Conservation (phyloP, 2,329 filamentous ascomycete genomes). For the Fusarium xyrophilum region DNA sequence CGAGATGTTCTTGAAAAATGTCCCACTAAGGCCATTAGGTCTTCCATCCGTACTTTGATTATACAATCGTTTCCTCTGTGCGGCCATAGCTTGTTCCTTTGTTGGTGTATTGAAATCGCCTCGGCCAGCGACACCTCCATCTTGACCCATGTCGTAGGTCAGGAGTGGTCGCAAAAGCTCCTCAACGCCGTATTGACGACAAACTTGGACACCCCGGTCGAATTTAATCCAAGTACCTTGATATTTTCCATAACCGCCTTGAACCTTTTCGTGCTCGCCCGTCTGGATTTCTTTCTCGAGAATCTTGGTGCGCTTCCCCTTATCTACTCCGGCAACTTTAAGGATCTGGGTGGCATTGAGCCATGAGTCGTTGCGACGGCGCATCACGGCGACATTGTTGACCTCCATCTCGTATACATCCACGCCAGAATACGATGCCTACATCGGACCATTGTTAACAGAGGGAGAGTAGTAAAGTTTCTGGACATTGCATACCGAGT, state of each 20-base stretch:
- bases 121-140: constrained; percentile 73
- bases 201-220: constrained; percentile 89
- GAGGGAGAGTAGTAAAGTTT: constrained; percentile 1
- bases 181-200: constrained; percentile 79
- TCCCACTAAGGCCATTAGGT: constrained; percentile 73
- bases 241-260: constrained; percentile 98
- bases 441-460: constrained; percentile 25
- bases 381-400: constrained; percentile 92
- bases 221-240: constrained; percentile 99
- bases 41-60: constrained; percentile 72
- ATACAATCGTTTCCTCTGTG: constrained; percentile 90
- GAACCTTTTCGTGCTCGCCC: constrained; percentile 97
- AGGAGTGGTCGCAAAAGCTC: constrained; percentile 76
- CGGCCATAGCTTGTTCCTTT: constrained; percentile 98
- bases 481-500: constrained; percentile 58
- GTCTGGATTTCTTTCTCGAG: constrained; percentile 97
- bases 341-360: constrained; percentile 98
- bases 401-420: constrained; percentile 99
- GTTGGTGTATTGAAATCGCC: constrained; percentile 91
- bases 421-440: constrained; percentile 92
- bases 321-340: constrained; percentile 96
- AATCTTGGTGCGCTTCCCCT: constrained; percentile 96
- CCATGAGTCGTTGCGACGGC: constrained; percentile 92
- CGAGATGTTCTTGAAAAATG: constrained; percentile 97
- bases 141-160: constrained; percentile 80